Evolutionary conservation across 306 rosid genomes (phyloP), one percentile per base, ranked within the genome.

Genomic region (Crotalaria pallida): DNA sequence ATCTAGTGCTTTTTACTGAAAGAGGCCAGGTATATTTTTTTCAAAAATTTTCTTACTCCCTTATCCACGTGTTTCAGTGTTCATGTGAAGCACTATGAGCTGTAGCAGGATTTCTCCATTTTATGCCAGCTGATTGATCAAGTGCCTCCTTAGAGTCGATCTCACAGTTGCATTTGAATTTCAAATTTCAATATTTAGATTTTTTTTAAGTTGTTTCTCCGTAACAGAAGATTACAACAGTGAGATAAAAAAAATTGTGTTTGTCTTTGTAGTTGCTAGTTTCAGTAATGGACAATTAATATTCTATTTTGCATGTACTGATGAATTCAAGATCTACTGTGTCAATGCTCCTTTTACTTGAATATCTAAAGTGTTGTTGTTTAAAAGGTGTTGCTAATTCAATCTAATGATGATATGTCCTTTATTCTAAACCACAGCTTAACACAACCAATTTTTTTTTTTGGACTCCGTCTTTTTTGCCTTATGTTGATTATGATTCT

Each of bases 1-100:
- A 91, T 84, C 95, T 88, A 31, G 85, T 94, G 67, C 92, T 94
- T 72, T 94, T 88, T 73, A 88, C 99, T 15, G 99, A 94, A 80
- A 84, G 89, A 79, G 99, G 95, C 79, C 96, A 94, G 97, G 98
- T 94, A 88, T 71, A 27, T 53, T 56, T 60, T 60, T 60, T 59
- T 72, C 51, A 34, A 63, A 60, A 21, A 5, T 6, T 16, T 17
- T 15, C 7, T 22, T 49, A 23, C 36, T 24, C 51, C 67, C 49
- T 18, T 55, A 44, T 57, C 44, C 13, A 23, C 19, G 21, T 69
- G 74, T 57, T 82, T 31, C 59, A 41, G 49, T 58, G 50, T 51
- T 69, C 77, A 60, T 52, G 40, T 63, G 8, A 10, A 36, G 18
- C 56, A 57, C 56, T 59, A 27, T 58, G 22, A 51, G 50, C 48